Percentiles rank a stretch among this genome's conserved stretches.
Conservation (phyloP, 75 land plant species). For the Cryptomeria japonica region DNA sequence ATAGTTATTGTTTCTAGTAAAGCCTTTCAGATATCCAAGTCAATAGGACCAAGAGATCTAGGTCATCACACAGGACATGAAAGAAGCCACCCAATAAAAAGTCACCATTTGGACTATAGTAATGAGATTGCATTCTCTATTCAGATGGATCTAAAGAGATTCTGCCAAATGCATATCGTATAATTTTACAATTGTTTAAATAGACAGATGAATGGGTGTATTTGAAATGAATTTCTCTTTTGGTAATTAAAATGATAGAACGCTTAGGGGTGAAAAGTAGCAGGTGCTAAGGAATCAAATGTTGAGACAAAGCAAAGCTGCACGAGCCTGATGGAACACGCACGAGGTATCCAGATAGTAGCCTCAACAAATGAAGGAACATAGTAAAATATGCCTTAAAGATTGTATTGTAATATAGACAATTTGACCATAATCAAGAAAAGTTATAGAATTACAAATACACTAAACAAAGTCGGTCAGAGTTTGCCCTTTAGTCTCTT, state of each 20-base stretch:
- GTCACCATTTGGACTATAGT: no score
- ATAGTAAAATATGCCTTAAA: background rate
- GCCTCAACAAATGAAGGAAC: background rate
- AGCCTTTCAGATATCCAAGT: no score
- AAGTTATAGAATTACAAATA: background rate
- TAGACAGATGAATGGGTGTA: background rate
- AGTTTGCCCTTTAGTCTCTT: slow-evolving; percentile 72
- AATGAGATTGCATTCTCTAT: no score
- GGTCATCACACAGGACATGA: no score
- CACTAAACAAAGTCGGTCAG: slow-evolving; percentile 43
- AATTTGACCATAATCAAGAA: background rate
- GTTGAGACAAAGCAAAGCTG: background rate
- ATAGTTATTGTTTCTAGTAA: no score
- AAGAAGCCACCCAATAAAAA: no score
- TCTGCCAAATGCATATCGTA: no score
- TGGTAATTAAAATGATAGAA: background rate
- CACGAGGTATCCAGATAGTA: background rate
- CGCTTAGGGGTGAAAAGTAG: background rate
- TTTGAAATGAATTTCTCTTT: background rate
- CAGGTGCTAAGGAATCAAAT: background rate
- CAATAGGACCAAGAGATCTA: no score
- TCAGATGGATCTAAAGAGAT: no score
- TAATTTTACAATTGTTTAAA: no score
- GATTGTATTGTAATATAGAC: background rate
- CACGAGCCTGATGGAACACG: background rate